phyloP scores from a whole-genome alignment of 345 rosid genomes.

The Mercurialis annua region DNA sequence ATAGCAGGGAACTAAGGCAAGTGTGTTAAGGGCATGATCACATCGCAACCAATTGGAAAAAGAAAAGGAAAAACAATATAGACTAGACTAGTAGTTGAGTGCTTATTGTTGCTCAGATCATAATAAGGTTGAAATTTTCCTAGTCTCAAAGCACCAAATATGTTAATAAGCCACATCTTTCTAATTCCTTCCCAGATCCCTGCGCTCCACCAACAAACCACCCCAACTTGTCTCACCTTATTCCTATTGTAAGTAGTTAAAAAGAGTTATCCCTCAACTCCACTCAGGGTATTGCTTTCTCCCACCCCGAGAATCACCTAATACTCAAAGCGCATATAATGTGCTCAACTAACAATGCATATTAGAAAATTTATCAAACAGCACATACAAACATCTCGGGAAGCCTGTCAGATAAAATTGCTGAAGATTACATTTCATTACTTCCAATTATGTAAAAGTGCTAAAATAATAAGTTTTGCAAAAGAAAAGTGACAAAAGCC shows the following conservation, averaged over 20 bases:
- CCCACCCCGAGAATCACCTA: neutral
- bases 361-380: neutral
- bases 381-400: neutral
- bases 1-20: too few species aligned
- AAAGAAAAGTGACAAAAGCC: conserved; percentile 6
- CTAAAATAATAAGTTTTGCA: neutral
- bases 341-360: neutral
- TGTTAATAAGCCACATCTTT: neutral
- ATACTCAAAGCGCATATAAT: neutral
- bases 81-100: neutral
- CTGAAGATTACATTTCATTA: neutral
- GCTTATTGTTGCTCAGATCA: neutral
- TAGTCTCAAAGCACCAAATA: neutral
- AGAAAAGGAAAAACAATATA: too few species aligned
- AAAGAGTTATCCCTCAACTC: neutral
- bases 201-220: neutral
- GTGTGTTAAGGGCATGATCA: too few species aligned
- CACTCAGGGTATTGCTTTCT: neutral
- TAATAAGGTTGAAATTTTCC: neutral
- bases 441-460: neutral
- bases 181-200: neutral
- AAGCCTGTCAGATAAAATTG: neutral
- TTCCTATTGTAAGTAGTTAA: neutral
- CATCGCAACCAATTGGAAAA: too few species aligned
- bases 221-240: neutral